Evolutionary conservation across 1,284 basidiomycete genomes (phyloP).

Genomic region (Ceratorhiza oryzae-sativae): DNA sequence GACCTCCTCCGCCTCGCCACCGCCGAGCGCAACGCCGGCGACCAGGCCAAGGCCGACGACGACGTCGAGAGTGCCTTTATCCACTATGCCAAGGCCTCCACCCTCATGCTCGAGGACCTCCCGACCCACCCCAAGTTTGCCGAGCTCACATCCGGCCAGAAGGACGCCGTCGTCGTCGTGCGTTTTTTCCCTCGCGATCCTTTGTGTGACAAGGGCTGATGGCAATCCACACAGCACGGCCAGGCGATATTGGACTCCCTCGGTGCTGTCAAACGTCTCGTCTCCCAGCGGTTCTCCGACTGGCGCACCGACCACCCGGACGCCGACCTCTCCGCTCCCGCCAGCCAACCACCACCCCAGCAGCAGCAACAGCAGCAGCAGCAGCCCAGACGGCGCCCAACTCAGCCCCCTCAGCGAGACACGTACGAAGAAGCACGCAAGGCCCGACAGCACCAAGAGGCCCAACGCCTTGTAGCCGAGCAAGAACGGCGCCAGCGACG

Average conservation of each 20-base stretch:
- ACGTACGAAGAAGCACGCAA: conserved; percentile 23
- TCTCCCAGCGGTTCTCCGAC: conserved; percentile 29
- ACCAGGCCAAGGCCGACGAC: conserved; percentile 55
- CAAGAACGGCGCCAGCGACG: conserved; percentile 33
- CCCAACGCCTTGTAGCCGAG: conserved; percentile 22
- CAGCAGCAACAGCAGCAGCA: not conserved
- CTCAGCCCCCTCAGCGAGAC: not conserved
- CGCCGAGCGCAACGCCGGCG: conserved; percentile 50
- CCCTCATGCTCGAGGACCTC: conserved; percentile 67
- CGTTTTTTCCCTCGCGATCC: conserved; percentile 45
- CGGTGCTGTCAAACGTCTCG: conserved; percentile 31
- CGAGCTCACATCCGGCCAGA: conserved; percentile 51
- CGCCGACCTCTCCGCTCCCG: conserved; percentile 33
- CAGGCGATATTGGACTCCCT: conserved; percentile 45
- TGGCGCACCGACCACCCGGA: conserved; percentile 32
- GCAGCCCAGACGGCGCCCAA: conserved; percentile 13
- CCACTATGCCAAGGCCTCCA: conserved; percentile 65
- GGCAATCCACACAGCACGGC: conserved; percentile 45
- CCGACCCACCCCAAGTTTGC: conserved; percentile 59
- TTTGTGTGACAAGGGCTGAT: conserved; percentile 4
- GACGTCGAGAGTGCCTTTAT: conserved; percentile 67
- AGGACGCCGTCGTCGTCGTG: conserved; percentile 53
- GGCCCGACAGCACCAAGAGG: conserved; percentile 15
- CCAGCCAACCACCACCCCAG: not conserved
- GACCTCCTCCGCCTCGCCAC: conserved; percentile 49